Conservation (phyloP, 169 alveolate species). For the Plasmodium yoelii region DNA sequence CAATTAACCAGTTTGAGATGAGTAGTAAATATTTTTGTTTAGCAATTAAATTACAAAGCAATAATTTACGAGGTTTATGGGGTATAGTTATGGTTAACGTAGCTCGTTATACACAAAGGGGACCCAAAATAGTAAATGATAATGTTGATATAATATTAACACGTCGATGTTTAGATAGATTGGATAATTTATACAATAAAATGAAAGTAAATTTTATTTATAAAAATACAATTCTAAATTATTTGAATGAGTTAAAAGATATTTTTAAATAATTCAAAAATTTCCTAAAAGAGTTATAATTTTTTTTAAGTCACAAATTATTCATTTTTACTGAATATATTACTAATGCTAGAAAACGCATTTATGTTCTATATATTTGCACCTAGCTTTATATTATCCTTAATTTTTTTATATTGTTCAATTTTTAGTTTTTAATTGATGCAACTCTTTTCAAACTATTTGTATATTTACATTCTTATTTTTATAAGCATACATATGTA, state of each 20-base stretch:
- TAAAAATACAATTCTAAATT: conserved; percentile 47
- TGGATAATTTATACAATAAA: conserved; percentile 31
- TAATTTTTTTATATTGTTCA: neutral
- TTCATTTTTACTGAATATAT: too few relatives aligned
- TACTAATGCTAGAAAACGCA: too few relatives aligned
- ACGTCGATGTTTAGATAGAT: conserved; percentile 28
- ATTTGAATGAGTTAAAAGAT: conserved; percentile 39
- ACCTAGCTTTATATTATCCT: too few relatives aligned
- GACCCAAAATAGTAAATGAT: conserved; percentile 28
- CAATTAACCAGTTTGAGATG: conserved; percentile 50
- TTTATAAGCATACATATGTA: neutral
- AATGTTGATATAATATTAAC: conserved; percentile 57
- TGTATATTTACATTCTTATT: neutral
- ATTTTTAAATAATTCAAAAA: conserved; percentile 5
- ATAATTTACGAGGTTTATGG: conserved; percentile 76
- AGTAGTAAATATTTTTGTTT: conserved; percentile 75
- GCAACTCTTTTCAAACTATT: neutral
- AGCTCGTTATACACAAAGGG: conserved; percentile 28
- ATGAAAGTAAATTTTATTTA: conserved; percentile 17
- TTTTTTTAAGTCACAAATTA: too few relatives aligned
- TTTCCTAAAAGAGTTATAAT: too few relatives aligned
- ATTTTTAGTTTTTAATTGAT: neutral
- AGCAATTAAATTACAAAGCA: conserved; percentile 64
- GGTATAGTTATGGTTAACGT: conserved; percentile 54
- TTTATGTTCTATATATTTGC: too few relatives aligned